A percentile compares a stretch with the other conserved stretches of the same genome.
Conservation (phyloP, 768 basidiomycete species). For the Multifurca ochricompacta region DNA sequence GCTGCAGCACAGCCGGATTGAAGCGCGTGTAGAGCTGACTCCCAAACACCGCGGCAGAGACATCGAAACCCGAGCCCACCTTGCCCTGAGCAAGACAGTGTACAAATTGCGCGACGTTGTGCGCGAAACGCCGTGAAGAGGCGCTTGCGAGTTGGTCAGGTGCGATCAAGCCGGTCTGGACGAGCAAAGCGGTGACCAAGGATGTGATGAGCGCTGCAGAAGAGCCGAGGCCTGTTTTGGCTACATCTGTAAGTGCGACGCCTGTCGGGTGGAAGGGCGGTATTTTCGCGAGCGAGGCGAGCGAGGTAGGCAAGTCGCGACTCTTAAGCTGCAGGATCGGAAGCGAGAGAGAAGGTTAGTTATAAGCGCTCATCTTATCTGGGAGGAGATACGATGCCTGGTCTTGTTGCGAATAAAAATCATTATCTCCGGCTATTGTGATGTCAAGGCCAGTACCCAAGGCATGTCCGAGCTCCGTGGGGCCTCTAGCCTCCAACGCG, state of each 20-base stretch:
- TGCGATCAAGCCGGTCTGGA: conserved; percentile 63
- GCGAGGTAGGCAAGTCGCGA: conserved; percentile 51
- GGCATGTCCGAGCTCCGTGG: conserved; percentile 32
- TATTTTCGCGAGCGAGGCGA: conserved; percentile 59
- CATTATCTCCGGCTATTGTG: conserved; percentile 86
- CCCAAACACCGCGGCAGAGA: conserved; percentile 88
- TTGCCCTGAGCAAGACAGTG: conserved; percentile 98
- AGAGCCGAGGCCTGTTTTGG: conserved; percentile 97
- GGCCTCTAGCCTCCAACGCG: conserved; percentile 50
- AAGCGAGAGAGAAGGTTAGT: neutral
- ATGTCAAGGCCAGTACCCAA: conserved; percentile 61
- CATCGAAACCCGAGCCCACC: conserved; percentile 96
- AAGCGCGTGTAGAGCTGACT: conserved; percentile 92
- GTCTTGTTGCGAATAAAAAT: conserved; percentile 92
- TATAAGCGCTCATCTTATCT: neutral
- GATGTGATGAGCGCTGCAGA: conserved; percentile 97
- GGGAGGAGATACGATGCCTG: conserved; percentile 43
- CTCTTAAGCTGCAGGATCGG: conserved; percentile 47
- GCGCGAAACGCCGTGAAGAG: conserved; percentile 54
- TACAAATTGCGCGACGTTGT: conserved; percentile 90
- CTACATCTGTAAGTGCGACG: conserved; percentile 68
- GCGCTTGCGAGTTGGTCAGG: conserved; percentile 34
- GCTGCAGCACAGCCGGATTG: conserved; percentile 58
- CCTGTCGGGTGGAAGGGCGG: conserved; percentile 68
- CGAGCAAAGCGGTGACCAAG: conserved; percentile 75